Evolutionary conservation across 2,329 filamentous ascomycete species (phyloP).

Genomic region (Aureobasidium leucospermi): DNA sequence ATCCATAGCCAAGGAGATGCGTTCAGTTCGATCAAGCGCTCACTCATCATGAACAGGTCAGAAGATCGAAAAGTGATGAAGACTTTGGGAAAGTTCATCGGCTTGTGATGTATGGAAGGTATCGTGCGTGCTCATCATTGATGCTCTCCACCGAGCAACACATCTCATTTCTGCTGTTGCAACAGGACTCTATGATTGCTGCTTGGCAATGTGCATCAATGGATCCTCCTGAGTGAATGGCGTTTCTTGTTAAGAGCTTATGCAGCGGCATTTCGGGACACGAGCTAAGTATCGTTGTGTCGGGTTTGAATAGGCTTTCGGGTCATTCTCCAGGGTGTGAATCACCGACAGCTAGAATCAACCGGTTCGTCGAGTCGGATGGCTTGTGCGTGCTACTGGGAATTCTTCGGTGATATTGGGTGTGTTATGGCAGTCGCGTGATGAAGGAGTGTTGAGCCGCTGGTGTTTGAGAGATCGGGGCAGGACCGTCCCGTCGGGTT

Average conservation of each 20-base stretch:
- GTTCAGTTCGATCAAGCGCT: not conserved
- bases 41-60: not conserved
- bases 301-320: not conserved
- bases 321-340: not conserved
- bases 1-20: constrained; percentile 1
- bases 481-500: not conserved
- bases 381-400: no score
- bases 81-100: not conserved
- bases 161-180: not conserved
- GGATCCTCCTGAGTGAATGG: not conserved
- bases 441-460: not conserved
- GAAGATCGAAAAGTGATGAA: not conserved
- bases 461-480: not conserved
- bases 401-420: not conserved
- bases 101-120: no score
- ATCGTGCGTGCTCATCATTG: not conserved
- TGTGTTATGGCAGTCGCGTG: not conserved
- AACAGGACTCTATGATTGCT: not conserved
- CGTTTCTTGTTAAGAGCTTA: not conserved
- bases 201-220: not conserved
- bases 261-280: not conserved
- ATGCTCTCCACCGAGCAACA: not conserved
- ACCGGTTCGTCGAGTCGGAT: not conserved
- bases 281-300: not conserved
- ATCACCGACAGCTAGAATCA: not conserved